Conservation (phyloP, 2,329 filamentous ascomycete genomes). For the Onygenales sp. region DNA sequence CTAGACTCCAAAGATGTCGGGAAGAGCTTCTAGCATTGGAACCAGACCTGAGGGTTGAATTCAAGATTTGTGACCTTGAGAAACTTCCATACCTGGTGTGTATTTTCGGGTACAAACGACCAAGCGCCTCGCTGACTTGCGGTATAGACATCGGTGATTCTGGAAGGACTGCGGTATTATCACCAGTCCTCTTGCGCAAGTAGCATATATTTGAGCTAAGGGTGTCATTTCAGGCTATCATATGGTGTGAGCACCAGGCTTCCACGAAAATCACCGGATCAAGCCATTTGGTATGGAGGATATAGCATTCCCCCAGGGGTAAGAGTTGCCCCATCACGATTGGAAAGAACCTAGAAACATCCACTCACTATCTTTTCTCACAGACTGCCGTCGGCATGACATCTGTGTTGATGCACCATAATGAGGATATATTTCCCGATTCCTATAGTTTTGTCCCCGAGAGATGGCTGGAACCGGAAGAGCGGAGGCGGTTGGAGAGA, state of each 20-base stretch:
- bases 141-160: constrained; percentile 4
- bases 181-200: background rate
- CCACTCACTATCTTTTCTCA: background rate
- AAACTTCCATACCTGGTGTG: constrained; percentile 6
- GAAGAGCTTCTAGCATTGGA: background rate
- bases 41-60: background rate
- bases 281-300: constrained; percentile 5
- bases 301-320: constrained; percentile 11
- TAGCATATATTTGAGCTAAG: background rate
- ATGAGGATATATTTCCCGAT: constrained; percentile 16
- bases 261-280: constrained; percentile 7
- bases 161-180: constrained; percentile 8
- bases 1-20: background rate
- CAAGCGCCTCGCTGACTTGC: background rate
- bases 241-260: constrained; percentile 9
- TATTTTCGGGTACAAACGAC: background rate
- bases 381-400: constrained; percentile 17
- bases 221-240: constrained; percentile 3
- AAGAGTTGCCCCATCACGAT: background rate
- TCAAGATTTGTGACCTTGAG: background rate
- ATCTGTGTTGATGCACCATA: constrained; percentile 13
- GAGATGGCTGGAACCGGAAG: constrained; percentile 15
- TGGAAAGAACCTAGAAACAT: background rate
- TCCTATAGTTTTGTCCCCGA: constrained; percentile 15
- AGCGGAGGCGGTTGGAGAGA: constrained; percentile 11